Evolutionary conservation across 2,329 filamentous ascomycete genomes (phyloP).

Genomic region (Amphichorda felina): DNA sequence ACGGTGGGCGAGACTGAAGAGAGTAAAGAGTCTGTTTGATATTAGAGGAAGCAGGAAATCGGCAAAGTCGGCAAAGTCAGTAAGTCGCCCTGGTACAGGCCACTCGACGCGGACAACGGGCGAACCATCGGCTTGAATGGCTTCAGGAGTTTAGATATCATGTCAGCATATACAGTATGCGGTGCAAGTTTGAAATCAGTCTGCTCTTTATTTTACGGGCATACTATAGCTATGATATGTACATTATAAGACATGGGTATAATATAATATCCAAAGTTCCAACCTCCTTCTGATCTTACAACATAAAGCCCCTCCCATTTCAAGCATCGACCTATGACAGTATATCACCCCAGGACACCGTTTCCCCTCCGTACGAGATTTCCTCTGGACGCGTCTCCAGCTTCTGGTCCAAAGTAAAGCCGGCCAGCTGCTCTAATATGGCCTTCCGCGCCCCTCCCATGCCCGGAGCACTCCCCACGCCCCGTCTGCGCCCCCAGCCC

Average conservation of each 20-base stretch:
- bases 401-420: constrained; percentile 15
- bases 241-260: too few species aligned
- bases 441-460: constrained; percentile 26
- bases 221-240: too few species aligned
- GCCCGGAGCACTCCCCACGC: constrained; percentile 21
- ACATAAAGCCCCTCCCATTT: too few species aligned
- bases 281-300: too few species aligned
- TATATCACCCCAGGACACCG: constrained; percentile 27
- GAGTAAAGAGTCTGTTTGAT: constrained; percentile 61
- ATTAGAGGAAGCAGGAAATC: constrained; percentile 48
- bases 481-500: constrained; percentile 17
- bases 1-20: constrained; percentile 58
- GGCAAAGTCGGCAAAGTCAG: constrained; percentile 23
- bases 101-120: constrained; percentile 11
- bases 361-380: constrained; percentile 19
- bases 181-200: too few species aligned
- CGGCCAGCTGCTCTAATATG: constrained; percentile 25
- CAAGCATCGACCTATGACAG: too few species aligned
- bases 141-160: too few species aligned
- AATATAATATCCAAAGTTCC: too few species aligned
- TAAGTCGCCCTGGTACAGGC: constrained; percentile 28
- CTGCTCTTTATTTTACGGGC: too few species aligned
- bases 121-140: too few species aligned
- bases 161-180: too few species aligned
- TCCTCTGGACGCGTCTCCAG: constrained; percentile 23